phyloP scores from a whole-genome alignment of 2,329 filamentous ascomycete genomes.

The Neonectria sp. region DNA sequence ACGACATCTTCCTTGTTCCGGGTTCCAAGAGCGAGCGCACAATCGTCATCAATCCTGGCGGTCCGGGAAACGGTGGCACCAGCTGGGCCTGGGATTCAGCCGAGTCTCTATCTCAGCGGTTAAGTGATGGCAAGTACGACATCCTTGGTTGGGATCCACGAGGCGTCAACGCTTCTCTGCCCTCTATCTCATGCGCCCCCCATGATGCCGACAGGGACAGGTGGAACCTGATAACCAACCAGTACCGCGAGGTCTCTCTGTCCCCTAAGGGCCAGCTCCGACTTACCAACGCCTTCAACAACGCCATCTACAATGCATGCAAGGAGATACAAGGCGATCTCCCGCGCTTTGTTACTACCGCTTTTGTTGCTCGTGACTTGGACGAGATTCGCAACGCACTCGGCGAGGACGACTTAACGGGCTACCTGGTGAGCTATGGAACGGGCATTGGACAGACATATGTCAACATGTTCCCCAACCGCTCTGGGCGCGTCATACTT shows the following conservation, averaged over 20 bases:
- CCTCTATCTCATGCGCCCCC: slow-evolving; percentile 62
- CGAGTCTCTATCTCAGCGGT: slow-evolving; percentile 55
- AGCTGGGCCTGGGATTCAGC: slow-evolving; percentile 56
- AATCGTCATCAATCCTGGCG: slow-evolving; percentile 66
- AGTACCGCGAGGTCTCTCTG: slow-evolving; percentile 56
- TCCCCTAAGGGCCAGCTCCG: slow-evolving; percentile 56
- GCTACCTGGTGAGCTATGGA: slow-evolving; percentile 67
- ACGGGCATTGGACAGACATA: slow-evolving; percentile 68
- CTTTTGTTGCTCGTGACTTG: slow-evolving; percentile 51
- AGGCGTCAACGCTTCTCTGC: slow-evolving; percentile 64
- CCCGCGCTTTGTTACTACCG: slow-evolving; percentile 63
- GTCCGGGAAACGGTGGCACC: slow-evolving; percentile 65
- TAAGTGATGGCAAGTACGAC: slow-evolving; percentile 61
- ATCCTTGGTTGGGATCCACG: slow-evolving; percentile 68
- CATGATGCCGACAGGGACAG: slow-evolving; percentile 61
- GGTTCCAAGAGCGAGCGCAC: slow-evolving; percentile 61
- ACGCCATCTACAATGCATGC: slow-evolving; percentile 61
- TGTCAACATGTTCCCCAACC: slow-evolving; percentile 64
- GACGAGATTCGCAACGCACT: slow-evolving; percentile 64
- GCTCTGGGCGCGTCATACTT: slow-evolving; percentile 63
- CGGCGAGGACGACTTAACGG: slow-evolving; percentile 63
- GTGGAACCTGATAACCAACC: slow-evolving; percentile 58
- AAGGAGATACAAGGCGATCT: slow-evolving; percentile 60
- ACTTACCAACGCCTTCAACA: slow-evolving; percentile 61
- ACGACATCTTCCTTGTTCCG: slow-evolving; percentile 14